Conservation (phyloP, 208 protist genomes). For the Leishmania aethiopica region DNA sequence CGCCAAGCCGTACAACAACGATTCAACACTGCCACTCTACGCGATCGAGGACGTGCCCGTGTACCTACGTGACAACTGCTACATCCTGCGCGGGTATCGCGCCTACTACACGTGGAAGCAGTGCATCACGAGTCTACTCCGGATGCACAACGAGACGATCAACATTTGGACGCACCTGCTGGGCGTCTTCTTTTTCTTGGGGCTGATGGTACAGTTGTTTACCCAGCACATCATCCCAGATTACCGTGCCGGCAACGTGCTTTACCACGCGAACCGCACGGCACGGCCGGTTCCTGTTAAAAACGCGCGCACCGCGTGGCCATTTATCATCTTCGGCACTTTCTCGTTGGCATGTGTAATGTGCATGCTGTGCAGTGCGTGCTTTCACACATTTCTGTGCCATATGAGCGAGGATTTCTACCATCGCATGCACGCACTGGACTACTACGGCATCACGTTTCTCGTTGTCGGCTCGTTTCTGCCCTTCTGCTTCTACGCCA, state of each 20-base stretch:
- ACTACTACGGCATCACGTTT: constrained; percentile 88
- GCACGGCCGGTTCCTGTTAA: constrained; percentile 8
- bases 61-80: constrained; percentile 54
- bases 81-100: constrained; percentile 68
- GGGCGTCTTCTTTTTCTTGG: constrained; percentile 67
- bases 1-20: constrained; percentile 30
- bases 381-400: constrained; percentile 75
- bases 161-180: constrained; percentile 88
- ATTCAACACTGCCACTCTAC: constrained; percentile 50
- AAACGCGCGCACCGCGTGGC: constrained; percentile 26
- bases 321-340: constrained; percentile 68
- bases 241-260: constrained; percentile 26
- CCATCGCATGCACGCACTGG: constrained; percentile 64
- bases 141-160: constrained; percentile 87
- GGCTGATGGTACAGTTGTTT: constrained; percentile 49
- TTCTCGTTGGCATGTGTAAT: constrained; percentile 73
- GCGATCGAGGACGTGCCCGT: constrained; percentile 35
- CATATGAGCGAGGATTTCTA: constrained; percentile 65
- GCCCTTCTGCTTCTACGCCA: constrained; percentile 83
- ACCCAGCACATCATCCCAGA: constrained; percentile 30
- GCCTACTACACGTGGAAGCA: constrained; percentile 60
- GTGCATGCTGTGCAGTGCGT: constrained; percentile 77
- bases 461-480: constrained; percentile 85
- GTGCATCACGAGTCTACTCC: constrained; percentile 68
- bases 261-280: constrained; percentile 23